phyloP scores from a whole-genome alignment of 441 rosid genomes.

The Populus hybrid region DNA sequence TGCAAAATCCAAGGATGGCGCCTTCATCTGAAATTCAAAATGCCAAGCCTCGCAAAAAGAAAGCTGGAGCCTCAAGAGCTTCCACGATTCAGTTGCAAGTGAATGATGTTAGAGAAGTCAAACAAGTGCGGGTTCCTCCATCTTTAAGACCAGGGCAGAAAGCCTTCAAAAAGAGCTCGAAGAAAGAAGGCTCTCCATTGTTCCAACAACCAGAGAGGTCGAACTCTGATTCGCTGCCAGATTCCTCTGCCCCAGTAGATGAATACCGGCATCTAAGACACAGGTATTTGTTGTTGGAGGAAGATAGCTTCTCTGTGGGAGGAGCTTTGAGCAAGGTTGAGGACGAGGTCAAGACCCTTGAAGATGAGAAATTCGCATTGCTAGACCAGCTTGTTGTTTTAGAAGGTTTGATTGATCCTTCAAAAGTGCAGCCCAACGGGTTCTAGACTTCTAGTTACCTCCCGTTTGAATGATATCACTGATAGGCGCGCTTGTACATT shows the following conservation, averaged over 20 bases:
- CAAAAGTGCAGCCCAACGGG: conserved; percentile 35
- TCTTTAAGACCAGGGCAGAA: conserved; percentile 33
- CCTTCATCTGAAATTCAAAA: conserved; percentile 41
- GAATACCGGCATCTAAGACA: conserved; percentile 75
- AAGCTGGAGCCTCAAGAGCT: conserved; percentile 35
- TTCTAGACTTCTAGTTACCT: conserved; percentile 3
- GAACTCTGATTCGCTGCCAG: conserved; percentile 71
- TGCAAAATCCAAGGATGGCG: conserved; percentile 32
- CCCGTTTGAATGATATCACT: neutral
- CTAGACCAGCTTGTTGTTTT: conserved; percentile 87
- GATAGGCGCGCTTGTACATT: conserved; percentile 17
- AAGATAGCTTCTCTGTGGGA: conserved; percentile 69
- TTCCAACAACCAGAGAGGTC: conserved; percentile 63
- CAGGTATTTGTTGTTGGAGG: conserved; percentile 72
- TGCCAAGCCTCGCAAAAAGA: conserved; percentile 48
- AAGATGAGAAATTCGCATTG: conserved; percentile 69
- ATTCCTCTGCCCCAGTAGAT: conserved; percentile 56
- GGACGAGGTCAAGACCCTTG: conserved; percentile 66
- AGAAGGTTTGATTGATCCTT: conserved; percentile 89
- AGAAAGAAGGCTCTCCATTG: conserved; percentile 43
- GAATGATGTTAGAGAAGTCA: conserved; percentile 30
- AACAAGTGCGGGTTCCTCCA: conserved; percentile 25
- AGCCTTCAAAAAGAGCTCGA: conserved; percentile 40
- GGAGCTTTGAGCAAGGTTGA: conserved; percentile 60
- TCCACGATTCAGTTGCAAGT: conserved; percentile 38